phyloP scores from a whole-genome alignment of 2,329 filamentous ascomycete genomes.

The Trichophaea hybrida region DNA sequence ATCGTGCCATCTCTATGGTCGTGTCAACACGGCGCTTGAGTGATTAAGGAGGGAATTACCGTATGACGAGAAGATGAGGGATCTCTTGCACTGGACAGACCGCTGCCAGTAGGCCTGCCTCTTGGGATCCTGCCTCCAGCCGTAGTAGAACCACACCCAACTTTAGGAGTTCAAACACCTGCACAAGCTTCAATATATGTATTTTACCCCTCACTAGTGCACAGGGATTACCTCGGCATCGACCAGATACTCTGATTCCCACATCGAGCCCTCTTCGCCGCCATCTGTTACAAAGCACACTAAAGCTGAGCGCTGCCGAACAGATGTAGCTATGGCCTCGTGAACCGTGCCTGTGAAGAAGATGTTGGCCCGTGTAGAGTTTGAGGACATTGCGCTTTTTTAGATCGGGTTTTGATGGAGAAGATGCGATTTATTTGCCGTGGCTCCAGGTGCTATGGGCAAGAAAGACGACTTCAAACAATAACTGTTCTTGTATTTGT shows the following conservation, averaged over 20 bases:
- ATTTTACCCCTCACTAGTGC: neutral
- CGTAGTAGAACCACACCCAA: constrained; percentile 55
- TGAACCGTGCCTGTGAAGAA: constrained; percentile 72
- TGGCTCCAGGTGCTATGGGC: too few species aligned
- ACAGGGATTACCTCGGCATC: constrained; percentile 39
- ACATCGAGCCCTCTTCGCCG: constrained; percentile 50
- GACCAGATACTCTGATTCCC: constrained; percentile 56
- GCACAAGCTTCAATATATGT: constrained; percentile 6
- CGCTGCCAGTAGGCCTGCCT: constrained; percentile 66
- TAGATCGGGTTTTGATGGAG: too few species aligned
- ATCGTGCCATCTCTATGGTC: constrained; percentile 21
- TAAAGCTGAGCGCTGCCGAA: constrained; percentile 62
- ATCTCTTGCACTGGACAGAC: constrained; percentile 67
- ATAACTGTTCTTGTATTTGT: too few species aligned
- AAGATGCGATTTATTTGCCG: too few species aligned
- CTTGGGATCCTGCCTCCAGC: constrained; percentile 56
- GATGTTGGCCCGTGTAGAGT: constrained; percentile 37
- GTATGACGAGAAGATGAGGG: constrained; percentile 69
- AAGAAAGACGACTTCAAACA: too few species aligned
- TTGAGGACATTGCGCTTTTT: too few species aligned
- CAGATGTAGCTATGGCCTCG: constrained; percentile 61
- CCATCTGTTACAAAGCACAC: constrained; percentile 73
- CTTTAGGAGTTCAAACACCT: constrained; percentile 45
- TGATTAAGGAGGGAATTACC: constrained; percentile 36
- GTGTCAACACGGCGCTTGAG: neutral